phyloP scores from a whole-genome alignment of 2,329 filamentous ascomycete species.

The Tricladium varicosporioides region DNA sequence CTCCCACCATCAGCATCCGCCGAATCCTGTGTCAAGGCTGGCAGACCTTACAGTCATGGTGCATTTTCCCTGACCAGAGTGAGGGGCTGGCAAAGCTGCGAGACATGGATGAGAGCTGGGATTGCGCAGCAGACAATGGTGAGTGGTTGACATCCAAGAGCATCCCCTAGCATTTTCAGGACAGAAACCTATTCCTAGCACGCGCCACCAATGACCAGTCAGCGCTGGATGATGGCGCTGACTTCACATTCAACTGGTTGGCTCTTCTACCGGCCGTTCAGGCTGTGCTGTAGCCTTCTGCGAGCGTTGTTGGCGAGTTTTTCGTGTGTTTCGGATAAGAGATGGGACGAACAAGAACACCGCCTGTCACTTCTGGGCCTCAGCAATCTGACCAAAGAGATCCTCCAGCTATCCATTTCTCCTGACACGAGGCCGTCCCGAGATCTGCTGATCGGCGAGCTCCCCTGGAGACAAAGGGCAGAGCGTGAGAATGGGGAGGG shows the following conservation, averaged over 20 bases:
- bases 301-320: background rate
- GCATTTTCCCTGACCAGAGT: background rate
- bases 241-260: background rate
- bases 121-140: background rate
- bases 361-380: background rate
- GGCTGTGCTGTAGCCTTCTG: background rate
- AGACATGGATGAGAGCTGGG: background rate
- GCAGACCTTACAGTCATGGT: background rate
- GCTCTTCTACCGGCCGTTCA: background rate
- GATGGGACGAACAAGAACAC: slow-evolving; percentile 1
- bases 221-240: background rate
- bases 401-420: background rate
- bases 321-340: background rate
- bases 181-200: too few species aligned
- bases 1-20: background rate
- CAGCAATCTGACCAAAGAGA: background rate
- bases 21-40: slow-evolving; percentile 5
- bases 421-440: background rate
- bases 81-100: background rate
- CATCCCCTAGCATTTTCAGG: too few species aligned
- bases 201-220: too few species aligned
- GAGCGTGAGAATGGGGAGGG: background rate
- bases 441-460: background rate
- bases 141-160: background rate
- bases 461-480: background rate